A percentile compares a stretch with the other conserved stretches of the same genome.
phyloP scores from a whole-genome alignment of 208 protist genomes.

The Leishmania guyanensis region DNA sequence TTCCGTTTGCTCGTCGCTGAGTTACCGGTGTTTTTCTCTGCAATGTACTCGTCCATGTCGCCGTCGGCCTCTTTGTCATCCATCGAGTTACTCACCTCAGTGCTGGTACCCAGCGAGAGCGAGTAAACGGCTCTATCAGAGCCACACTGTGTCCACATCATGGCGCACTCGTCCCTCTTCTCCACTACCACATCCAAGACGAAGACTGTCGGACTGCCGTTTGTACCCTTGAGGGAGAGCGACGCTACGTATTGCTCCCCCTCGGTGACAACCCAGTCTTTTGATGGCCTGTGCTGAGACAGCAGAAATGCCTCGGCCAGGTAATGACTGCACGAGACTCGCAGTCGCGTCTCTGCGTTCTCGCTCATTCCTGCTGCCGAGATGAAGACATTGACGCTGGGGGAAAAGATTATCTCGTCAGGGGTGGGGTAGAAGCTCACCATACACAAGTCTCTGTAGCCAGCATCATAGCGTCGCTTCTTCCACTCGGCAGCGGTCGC shows the following conservation, averaged over 20 bases:
- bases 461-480: neutral
- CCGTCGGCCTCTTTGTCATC: neutral
- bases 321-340: constrained; percentile 20
- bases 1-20: no score
- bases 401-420: constrained; percentile 13
- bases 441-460: constrained; percentile 4
- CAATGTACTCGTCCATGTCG: neutral
- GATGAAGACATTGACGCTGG: constrained; percentile 21
- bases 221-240: constrained; percentile 17
- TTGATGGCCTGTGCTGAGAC: constrained; percentile 21
- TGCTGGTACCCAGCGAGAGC: constrained; percentile 5
- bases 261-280: constrained; percentile 11
- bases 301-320: constrained; percentile 7
- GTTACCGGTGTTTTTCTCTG: neutral
- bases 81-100: neutral
- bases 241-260: constrained; percentile 9
- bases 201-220: constrained; percentile 13
- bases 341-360: constrained; percentile 20
- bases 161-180: constrained; percentile 12
- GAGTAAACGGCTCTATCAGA: constrained; percentile 15
- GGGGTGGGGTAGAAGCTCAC: constrained; percentile 30
- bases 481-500: constrained; percentile 15
- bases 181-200: constrained; percentile 30
- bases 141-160: constrained; percentile 26
- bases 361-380: constrained; percentile 10